These are phyloP conservation scores for Aegilops tauschii DNA, from an alignment of 176 grass and related monocot species.

Conservation along the genomic window DNA sequence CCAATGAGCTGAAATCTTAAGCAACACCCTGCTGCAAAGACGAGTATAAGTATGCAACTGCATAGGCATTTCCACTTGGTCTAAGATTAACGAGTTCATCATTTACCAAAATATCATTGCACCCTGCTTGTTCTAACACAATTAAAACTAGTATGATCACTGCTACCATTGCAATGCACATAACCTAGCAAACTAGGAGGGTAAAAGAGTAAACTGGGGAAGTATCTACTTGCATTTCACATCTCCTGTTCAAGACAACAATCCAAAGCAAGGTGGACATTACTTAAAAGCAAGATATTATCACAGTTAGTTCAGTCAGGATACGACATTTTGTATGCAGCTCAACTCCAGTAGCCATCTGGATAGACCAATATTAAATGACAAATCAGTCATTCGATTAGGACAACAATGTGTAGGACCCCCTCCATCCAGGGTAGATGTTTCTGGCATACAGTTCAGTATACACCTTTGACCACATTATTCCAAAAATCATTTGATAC, in stretches of 20 bases:
- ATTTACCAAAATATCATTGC: not conserved
- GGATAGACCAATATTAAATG: not conserved
- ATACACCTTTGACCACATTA: conserved; percentile 3
- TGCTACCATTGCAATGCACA: too few relatives aligned
- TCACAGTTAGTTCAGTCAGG: not conserved
- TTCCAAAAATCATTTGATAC: not conserved
- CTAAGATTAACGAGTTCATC: not conserved
- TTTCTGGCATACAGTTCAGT: not conserved
- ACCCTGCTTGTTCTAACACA: not conserved
- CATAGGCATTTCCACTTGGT: not conserved
- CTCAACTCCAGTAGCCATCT: not conserved
- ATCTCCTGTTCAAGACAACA: not conserved
- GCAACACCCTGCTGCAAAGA: not conserved
- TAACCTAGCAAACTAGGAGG: not conserved
- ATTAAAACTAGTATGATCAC: not conserved
- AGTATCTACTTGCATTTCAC: not conserved
- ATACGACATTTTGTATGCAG: conserved; percentile 6
- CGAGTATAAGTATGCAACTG: not conserved
- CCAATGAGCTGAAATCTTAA: not conserved
- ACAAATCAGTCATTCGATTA: not conserved
- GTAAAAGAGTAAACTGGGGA: not conserved
- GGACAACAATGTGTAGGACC: not conserved
- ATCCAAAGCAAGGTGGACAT: conserved; percentile 2
- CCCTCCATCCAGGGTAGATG: not conserved
- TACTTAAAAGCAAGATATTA: not conserved